Base-by-base conservation (phyloP, 2,329 filamentous ascomycete genomes). In the Trichoderma koningiopsis region DNA sequence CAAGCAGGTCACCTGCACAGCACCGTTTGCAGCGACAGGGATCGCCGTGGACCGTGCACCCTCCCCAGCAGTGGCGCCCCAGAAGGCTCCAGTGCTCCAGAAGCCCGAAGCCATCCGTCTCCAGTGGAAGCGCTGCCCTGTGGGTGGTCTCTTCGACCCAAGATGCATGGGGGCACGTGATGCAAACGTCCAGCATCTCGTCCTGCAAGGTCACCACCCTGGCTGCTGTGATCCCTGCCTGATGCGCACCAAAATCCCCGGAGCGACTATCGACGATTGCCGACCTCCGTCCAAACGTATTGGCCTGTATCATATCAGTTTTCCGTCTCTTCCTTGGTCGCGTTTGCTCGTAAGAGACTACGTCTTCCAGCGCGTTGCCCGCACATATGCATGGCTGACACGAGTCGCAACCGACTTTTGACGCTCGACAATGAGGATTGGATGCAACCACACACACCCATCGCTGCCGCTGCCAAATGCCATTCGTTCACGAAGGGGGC, bases 1-100 rank as follows among this genome's bases (percentile, higher is more conserved):
- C 70, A 62, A 64, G 65, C 33, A 68, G 72, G 72, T 73, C 72
- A 73, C 69, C 72, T 73, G 72, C 71, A 70, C 71, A 69, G 70
- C 69, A 71, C 71, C 60, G 70, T 73, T 72, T 72, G 65, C 65
- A 61, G 33, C 53, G 65, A 61, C 65, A 68, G 57, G 65, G 65
- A 55, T 68, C 35, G 35, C 47, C 55, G 27, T 37, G 35, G 43
- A 14, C 55, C 31, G 65, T 47, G 57, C 56, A 33, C 65, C 64
- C 61, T 37, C 61, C 60, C 53, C 29, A 31, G 29, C 52, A 31
- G 64, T 43, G 64, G 64, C 53, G 37, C 49, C n/a, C 43, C 43
- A 63, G 60, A 53, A 63, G 43, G 60, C 59, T 52, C 37, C 37
- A 43, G 37, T 43, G 59, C 60, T 53, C 43, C 40, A 43, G 40